These are phyloP conservation scores for Daedalea quercina DNA, from an alignment of 768 basidiomycete genomes.

Conservation along the genomic window DNA sequence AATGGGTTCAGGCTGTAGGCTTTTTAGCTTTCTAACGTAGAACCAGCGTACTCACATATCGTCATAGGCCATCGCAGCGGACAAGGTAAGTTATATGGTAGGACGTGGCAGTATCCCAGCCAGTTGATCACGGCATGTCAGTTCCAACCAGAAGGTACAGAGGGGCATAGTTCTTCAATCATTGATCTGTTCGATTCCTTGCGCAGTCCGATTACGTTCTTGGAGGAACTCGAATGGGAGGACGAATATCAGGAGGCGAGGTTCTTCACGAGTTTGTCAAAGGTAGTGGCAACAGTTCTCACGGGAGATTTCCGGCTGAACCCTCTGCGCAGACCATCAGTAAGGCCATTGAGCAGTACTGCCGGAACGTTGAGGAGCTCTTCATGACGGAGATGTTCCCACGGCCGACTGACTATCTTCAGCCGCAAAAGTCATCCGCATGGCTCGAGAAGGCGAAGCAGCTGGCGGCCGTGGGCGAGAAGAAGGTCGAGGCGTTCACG, in stretches of 20 bases:
- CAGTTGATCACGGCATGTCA: constrained; percentile 19
- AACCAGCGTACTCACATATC: not conserved
- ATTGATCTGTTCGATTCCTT: constrained; percentile 94
- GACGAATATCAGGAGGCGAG: constrained; percentile 84
- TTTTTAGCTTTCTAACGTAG: not conserved
- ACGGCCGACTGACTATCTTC: constrained; percentile 67
- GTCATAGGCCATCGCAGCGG: constrained; percentile 68
- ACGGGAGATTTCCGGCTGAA: not conserved
- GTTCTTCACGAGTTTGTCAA: constrained; percentile 85
- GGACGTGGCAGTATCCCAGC: not conserved
- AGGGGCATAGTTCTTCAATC: constrained; percentile 94
- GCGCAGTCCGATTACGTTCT: constrained; percentile 81
- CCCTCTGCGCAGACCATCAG: constrained; percentile 65
- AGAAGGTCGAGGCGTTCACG: constrained; percentile 91
- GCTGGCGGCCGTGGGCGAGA: constrained; percentile 72
- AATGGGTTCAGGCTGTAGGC: constrained; percentile 91
- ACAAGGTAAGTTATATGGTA: constrained; percentile 47
- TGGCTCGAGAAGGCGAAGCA: constrained; percentile 85
- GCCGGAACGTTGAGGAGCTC: constrained; percentile 75
- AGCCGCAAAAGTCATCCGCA: constrained; percentile 81
- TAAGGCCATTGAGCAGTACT: constrained; percentile 90
- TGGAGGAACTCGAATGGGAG: constrained; percentile 88
- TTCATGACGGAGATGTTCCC: constrained; percentile 97
- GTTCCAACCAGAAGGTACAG: constrained; percentile 73
- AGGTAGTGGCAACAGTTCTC: constrained; percentile 39